Conservation (phyloP, 2,329 filamentous ascomycete species). For the Aureobasidium subglaciale region DNA sequence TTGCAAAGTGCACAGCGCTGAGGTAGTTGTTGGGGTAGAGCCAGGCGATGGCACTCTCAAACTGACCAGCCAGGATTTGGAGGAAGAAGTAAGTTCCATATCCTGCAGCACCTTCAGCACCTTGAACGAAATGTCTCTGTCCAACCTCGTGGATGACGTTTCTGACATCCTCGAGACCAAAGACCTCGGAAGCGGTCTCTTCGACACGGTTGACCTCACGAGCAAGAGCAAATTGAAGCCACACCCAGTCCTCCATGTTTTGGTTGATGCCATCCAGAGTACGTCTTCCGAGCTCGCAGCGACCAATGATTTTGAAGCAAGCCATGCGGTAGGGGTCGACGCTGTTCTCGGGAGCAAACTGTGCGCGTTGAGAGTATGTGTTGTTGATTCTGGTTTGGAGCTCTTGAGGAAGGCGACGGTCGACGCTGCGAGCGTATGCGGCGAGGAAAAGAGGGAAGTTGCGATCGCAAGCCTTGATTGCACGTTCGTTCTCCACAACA, state of each 20-base stretch:
- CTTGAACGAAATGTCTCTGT: constrained; percentile 81
- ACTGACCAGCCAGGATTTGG: constrained; percentile 83
- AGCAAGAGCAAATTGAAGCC: constrained; percentile 58
- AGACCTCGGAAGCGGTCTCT: constrained; percentile 55
- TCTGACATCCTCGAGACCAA: constrained; percentile 63
- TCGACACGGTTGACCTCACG: constrained; percentile 55
- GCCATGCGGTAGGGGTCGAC: constrained; percentile 94
- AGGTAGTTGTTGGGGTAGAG: constrained; percentile 88
- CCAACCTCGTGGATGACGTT: constrained; percentile 81
- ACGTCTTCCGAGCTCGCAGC: constrained; percentile 53
- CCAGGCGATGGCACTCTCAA: constrained; percentile 86
- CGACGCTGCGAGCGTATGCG: constrained; percentile 69
- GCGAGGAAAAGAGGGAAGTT: constrained; percentile 84
- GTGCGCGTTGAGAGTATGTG: constrained; percentile 78
- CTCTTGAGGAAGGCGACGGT: constrained; percentile 69
- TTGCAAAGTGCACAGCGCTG: constrained; percentile 89
- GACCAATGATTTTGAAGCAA: constrained; percentile 95
- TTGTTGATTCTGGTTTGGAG: constrained; percentile 81
- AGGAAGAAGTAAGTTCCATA: constrained; percentile 92
- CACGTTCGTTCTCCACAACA: constrained; percentile 67
- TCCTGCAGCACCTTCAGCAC: constrained; percentile 66
- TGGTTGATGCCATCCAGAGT: constrained; percentile 52
- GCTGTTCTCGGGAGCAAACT: constrained; percentile 77
- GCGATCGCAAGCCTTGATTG: constrained; percentile 84
- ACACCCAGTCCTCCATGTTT: constrained; percentile 60